These are phyloP conservation scores for Candida coquimbonensis DNA, from an alignment of 805 yeast species.

Conservation along the genomic window DNA sequence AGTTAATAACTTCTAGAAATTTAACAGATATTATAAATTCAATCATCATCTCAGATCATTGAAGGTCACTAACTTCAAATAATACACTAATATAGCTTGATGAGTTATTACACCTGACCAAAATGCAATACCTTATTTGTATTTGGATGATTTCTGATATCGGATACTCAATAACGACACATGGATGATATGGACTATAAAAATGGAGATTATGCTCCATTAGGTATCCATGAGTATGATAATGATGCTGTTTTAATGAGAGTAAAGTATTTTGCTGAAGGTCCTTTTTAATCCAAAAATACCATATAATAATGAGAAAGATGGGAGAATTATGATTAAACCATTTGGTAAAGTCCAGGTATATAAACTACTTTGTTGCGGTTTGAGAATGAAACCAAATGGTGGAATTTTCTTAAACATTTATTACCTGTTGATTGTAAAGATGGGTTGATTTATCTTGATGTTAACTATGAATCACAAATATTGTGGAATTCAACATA, in stretches of 20 bases:
- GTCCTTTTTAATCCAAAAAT: slow-evolving; percentile 51
- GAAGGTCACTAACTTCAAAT: slow-evolving; percentile 83
- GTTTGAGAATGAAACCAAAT: slow-evolving; percentile 47
- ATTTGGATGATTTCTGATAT: slow-evolving; percentile 81
- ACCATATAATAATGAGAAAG: no score
- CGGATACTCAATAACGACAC: slow-evolving; percentile 70
- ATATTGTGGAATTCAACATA: no score
- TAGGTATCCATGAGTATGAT: slow-evolving; percentile 82
- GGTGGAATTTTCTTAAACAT: slow-evolving; percentile 41
- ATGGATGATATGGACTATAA: slow-evolving; percentile 40
- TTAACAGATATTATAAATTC: slow-evolving; percentile 63
- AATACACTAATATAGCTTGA: slow-evolving; percentile 65
- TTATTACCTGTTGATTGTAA: no score
- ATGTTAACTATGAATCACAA: no score
- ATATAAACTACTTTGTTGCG: slow-evolving; percentile 67
- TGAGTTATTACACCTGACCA: slow-evolving; percentile 34
- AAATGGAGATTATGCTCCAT: slow-evolving; percentile 17
- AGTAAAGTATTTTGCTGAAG: slow-evolving; percentile 70
- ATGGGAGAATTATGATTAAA: slow-evolving; percentile 26
- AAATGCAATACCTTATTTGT: no score
- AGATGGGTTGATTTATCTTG: no score
- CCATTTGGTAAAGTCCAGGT: slow-evolving; percentile 73
- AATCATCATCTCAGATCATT: slow-evolving; percentile 82
- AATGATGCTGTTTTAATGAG: slow-evolving; percentile 75
- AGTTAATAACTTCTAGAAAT: slow-evolving; percentile 46